Evolutionary conservation across 2,329 filamentous ascomycete genomes (phyloP), one percentile per base, ranked within the genome.

Genomic region (Botrytis byssoidea): DNA sequence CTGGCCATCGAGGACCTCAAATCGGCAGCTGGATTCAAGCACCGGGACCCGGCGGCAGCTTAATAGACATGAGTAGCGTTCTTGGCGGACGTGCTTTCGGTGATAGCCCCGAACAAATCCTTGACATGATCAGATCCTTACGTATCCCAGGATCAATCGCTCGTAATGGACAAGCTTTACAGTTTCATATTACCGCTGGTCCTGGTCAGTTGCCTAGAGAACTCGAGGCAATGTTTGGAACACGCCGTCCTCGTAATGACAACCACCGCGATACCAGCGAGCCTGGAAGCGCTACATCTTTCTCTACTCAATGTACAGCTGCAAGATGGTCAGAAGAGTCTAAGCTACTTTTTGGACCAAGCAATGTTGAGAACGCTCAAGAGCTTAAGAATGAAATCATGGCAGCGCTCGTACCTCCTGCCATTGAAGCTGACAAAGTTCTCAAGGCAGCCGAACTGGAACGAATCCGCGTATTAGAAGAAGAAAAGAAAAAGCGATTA

Each of bases 261-360:
- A 69, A 65, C 42, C 77, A 79, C 74, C 74, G 78, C 25, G 76
- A 79, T 29, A 69, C 74, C n/a, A 72, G 74, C 40, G 80, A 83
- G 66, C 81, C 81, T 55, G 79, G 78, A 71, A 77, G 73, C 70
- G 77, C 78, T 60, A 75, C 78, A 8, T 79, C 78, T 60, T 98
- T 98, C 81, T 84, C 87, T 32, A 86, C 93, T 14, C 88, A 90
- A 55, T 86, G 89, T 14, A 98, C 96, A 1, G 85, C 88, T 72
- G 87, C 88, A 71, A 91, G 96, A 75, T 99, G 97, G 91, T 89
- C 93, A 80, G 94, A 98, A 80, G 97, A 98, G 82, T 91, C 94
- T 14, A 91, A 92, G 76, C 90, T 99, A 82, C 87, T 98, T 0
- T 98, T 96, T 82, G 92, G 93, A 40, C 83, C 85, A 35, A 86